These are phyloP conservation scores for Petunia axillaris DNA, from an alignment of 257 asterid genomes.

Conservation along the genomic window DNA sequence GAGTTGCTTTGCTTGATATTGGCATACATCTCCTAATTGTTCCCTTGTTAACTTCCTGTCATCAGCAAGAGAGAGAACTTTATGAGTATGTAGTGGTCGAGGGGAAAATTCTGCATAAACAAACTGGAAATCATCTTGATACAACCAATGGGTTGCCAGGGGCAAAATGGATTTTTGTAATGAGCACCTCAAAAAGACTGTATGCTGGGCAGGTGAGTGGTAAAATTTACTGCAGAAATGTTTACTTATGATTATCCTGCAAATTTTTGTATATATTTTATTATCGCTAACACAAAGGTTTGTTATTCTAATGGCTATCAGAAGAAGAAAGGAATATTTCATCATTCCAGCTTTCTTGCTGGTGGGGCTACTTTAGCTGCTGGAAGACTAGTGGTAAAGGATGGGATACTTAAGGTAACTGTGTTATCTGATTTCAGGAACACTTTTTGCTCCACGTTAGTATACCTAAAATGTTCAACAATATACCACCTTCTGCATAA, in stretches of 20 bases:
- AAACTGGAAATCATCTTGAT: conserved; percentile 61
- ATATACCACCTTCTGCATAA: background rate
- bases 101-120: conserved; percentile 61
- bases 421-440: background rate
- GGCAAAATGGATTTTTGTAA: conserved; percentile 87
- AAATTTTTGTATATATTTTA: conserved; percentile 15
- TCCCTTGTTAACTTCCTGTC: conserved; percentile 22
- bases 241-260: conserved; percentile 27
- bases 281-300: background rate
- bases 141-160: conserved; percentile 53
- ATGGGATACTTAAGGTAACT: conserved; percentile 77
- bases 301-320: conserved; percentile 39
- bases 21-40: background rate
- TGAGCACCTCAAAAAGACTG: conserved; percentile 88
- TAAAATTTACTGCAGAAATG: conserved; percentile 17
- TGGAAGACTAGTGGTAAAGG: conserved; percentile 76
- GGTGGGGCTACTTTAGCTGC: conserved; percentile 97
- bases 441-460: background rate
- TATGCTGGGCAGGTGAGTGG: conserved; percentile 74
- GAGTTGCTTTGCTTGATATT: background rate
- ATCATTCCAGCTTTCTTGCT: conserved; percentile 97
- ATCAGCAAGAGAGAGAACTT: conserved; percentile 82
- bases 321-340: conserved; percentile 90
- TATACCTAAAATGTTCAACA: background rate
- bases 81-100: conserved; percentile 66